These are phyloP conservation scores for Meyerozyma carpophila DNA, from an alignment of 1,139 yeast species.

Conservation along the genomic window DNA sequence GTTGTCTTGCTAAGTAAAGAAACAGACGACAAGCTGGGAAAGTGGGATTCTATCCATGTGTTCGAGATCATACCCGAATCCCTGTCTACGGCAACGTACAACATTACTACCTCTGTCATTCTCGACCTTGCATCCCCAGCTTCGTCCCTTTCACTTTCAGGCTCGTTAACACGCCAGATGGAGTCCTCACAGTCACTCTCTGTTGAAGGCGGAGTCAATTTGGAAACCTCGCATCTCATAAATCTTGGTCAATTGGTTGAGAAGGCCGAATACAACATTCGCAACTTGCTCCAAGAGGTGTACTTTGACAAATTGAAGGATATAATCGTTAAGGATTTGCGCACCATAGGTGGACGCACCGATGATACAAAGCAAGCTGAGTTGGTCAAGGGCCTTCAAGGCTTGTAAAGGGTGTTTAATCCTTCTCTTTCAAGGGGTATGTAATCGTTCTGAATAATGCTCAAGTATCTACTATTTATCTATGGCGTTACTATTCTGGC, in stretches of 20 bases:
- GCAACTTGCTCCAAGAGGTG: constrained; percentile 86
- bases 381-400: constrained; percentile 44
- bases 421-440: constrained; percentile 8
- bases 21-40: constrained; percentile 48
- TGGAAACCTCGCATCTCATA: constrained; percentile 66
- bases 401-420: constrained; percentile 10
- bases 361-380: constrained; percentile 44
- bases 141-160: constrained; percentile 56
- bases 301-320: constrained; percentile 94
- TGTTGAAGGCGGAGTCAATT: constrained; percentile 31
- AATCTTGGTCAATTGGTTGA: constrained; percentile 84
- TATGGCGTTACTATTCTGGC: background rate
- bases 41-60: constrained; percentile 93
- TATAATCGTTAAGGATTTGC: constrained; percentile 61
- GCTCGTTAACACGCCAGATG: constrained; percentile 80
- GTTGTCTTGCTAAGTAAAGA: constrained; percentile 81
- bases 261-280: constrained; percentile 80
- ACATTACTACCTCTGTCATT: constrained; percentile 83
- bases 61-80: constrained; percentile 62
- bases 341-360: constrained; percentile 46
- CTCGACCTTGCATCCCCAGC: constrained; percentile 47
- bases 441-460: constrained; percentile 9
- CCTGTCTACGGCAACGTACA: constrained; percentile 51
- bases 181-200: constrained; percentile 42
- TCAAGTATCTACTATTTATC: background rate